These are phyloP conservation scores for Isatis tinctoria DNA, from an alignment of 345 rosid species.

Conservation along the genomic window DNA sequence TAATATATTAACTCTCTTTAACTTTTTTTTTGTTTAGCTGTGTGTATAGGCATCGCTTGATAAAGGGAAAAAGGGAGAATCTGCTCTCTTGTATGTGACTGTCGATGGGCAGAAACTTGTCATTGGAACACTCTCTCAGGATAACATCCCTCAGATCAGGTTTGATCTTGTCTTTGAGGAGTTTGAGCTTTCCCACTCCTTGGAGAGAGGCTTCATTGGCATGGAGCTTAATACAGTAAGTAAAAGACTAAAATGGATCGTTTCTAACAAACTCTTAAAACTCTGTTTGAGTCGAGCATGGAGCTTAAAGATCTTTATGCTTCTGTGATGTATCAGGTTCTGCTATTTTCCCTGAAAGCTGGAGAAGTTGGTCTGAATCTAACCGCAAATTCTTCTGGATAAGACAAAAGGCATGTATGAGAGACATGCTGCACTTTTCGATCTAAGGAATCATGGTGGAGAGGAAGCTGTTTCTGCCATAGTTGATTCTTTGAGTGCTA, in stretches of 20 bases:
- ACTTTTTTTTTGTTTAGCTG: background rate
- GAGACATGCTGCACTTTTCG: conserved; percentile 88
- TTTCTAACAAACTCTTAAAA: background rate
- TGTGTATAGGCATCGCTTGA: conserved; percentile 58
- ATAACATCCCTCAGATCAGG: conserved; percentile 48
- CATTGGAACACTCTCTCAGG: conserved; percentile 52
- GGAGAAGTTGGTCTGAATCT: conserved; percentile 71
- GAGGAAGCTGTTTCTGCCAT: conserved; percentile 77
- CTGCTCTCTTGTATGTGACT: conserved; percentile 44
- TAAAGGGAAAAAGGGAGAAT: conserved; percentile 49
- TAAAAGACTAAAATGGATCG: background rate
- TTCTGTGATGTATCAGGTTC: conserved; percentile 35
- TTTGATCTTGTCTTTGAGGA: conserved; percentile 76
- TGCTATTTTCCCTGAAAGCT: conserved; percentile 61
- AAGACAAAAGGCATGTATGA: conserved; percentile 86
- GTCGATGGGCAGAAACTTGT: conserved; percentile 48
- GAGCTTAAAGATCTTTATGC: background rate
- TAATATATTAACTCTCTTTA: background rate
- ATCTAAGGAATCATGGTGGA: conserved; percentile 81
- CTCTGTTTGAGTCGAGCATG: background rate
- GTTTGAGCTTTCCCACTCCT: conserved; percentile 70
- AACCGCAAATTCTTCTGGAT: conserved; percentile 67
- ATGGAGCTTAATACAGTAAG: too few relatives aligned
- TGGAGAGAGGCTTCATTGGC: conserved; percentile 56
- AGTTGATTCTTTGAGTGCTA: conserved; percentile 66